These are phyloP conservation scores for Darksidea phi DNA, from an alignment of 495 filamentous ascomycete species.

Conservation along the genomic window DNA sequence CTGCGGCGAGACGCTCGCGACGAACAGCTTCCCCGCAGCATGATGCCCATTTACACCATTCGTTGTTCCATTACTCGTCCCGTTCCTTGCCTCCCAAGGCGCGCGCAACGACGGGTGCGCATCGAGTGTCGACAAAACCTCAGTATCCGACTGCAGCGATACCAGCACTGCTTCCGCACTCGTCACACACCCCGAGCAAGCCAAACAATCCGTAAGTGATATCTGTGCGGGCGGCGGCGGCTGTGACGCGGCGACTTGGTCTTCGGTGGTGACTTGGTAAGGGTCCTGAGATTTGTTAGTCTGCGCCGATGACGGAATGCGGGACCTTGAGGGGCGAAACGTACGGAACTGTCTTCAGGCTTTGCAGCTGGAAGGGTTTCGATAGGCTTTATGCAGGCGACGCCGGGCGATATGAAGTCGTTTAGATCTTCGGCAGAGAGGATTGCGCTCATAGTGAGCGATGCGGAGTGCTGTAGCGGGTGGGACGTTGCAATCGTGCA, in stretches of 20 bases:
- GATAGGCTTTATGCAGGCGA: conserved; percentile 96
- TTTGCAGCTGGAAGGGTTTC: conserved; percentile 73
- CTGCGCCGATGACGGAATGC: conserved; percentile 21
- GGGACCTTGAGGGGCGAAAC: too few relatives aligned
- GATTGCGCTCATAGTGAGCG: conserved; percentile 77
- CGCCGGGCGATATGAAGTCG: conserved; percentile 96
- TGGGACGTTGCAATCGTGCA: not conserved
- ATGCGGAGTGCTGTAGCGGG: conserved; percentile 1
- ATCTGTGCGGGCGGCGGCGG: conserved; percentile 76
- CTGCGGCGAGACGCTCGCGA: conserved; percentile 91
- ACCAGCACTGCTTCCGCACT: conserved; percentile 95
- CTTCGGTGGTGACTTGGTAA: conserved; percentile 90
- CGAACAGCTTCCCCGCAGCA: conserved; percentile 65
- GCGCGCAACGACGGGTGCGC: conserved; percentile 53
- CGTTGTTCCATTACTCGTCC: conserved; percentile 33
- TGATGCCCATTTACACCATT: conserved; percentile 37
- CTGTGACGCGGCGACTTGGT: conserved; percentile 61
- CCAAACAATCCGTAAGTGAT: conserved; percentile 93
- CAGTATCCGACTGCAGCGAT: conserved; percentile 83
- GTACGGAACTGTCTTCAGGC: conserved; percentile 35
- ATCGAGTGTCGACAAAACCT: conserved; percentile 82
- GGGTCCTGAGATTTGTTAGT: conserved; percentile 52
- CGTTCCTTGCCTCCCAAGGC: conserved; percentile 31
- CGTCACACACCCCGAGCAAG: conserved; percentile 96
- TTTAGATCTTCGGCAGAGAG: conserved; percentile 95